A percentile compares a stretch with the other conserved stretches of the same genome.
Conservation (phyloP, 139 green algal species). For the Yamagishiella unicocca region DNA sequence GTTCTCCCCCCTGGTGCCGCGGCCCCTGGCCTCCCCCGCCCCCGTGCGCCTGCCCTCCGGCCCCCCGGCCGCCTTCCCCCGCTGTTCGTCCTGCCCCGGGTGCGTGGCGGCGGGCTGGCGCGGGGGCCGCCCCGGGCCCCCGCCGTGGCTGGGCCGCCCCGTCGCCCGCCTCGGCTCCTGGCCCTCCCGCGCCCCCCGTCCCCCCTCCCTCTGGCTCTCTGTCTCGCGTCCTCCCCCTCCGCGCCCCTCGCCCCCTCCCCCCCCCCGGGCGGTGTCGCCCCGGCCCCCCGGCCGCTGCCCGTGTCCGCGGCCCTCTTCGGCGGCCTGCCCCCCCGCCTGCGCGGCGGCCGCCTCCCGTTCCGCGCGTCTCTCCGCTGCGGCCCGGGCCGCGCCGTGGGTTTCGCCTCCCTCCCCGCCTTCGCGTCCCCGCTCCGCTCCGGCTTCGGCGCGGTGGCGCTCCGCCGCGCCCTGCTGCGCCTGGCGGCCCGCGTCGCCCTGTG, state of each 20-base stretch:
- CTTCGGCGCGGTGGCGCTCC: slow-evolving; percentile 85
- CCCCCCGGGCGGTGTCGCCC: slow-evolving; percentile 43
- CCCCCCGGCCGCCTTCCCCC: too few relatives aligned
- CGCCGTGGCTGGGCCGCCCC: too few relatives aligned
- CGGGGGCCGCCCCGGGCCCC: too few relatives aligned
- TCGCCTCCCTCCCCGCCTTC: slow-evolving; percentile 92
- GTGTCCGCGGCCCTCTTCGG: slow-evolving; percentile 78
- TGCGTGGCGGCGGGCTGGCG: too few relatives aligned
- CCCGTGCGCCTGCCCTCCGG: too few relatives aligned
- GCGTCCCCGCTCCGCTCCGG: slow-evolving; percentile 85
- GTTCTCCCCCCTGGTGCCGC: too few relatives aligned
- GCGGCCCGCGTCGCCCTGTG: slow-evolving; percentile 78
- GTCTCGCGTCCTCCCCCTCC: too few relatives aligned
- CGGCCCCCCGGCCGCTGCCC: slow-evolving; percentile 65
- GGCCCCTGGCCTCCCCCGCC: too few relatives aligned
- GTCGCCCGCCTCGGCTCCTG: too few relatives aligned
- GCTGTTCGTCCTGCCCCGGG: too few relatives aligned
- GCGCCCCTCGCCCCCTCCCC: neutral
- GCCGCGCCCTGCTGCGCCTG: slow-evolving; percentile 81
- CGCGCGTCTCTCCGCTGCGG: slow-evolving; percentile 85
- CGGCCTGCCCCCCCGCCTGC: slow-evolving; percentile 81
- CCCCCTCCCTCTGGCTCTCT: too few relatives aligned
- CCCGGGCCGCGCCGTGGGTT: slow-evolving; percentile 92
- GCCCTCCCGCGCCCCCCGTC: too few relatives aligned
- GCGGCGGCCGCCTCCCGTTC: slow-evolving; percentile 83